Base-by-base conservation (phyloP, 257 asterid species). In the Solanum dulcamara region DNA sequence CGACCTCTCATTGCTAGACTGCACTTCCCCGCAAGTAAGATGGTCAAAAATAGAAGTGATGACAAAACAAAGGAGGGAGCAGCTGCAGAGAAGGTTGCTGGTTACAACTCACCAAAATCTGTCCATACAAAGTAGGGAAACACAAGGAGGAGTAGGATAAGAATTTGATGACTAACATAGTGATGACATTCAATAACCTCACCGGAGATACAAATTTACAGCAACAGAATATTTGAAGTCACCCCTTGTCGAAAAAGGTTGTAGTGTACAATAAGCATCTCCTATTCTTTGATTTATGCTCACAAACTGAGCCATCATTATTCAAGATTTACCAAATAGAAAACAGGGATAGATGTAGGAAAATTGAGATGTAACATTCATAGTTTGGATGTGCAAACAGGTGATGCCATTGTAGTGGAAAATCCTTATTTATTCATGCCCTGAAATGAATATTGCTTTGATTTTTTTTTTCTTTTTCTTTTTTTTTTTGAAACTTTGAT, bases 221-320 rank as follows among this genome's bases (percentile, higher is more conserved):
- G 89, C 81, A 35, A 89, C 89, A 85, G 77, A 84, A 40, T 83
- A 81, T 71, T 71, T 50, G 81, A 88, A 28, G 42, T 84, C 83
- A 44, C 72, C 89, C 89, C 83, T 87, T 72, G 14, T 83, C 8
- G 7, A 86, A 84, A 87, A 50, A 80, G 87, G 89, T 86, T 84
- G 75, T 81, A 79, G 89, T 86, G 85, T 88, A 59, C 85, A 82
- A 86, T 71, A 87, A 84, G 60, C 67, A 88, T 40, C 85, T 88
- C 75, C 55, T 81, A 81, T n/a, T 55, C 81, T 26, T 72, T 82
- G 30, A 84, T 86, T 88, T 75, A 85, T 91, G 90, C 90, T 91
- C 87, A 84, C 82, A 79, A 81, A 66, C 26, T 68, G 93, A 91
- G 94, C 90, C 91, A 84, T 86, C 91, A 85, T 86, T 88, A 81